Conservation (phyloP, 1,284 basidiomycete species). For the Microbotryomycetes sp. region DNA sequence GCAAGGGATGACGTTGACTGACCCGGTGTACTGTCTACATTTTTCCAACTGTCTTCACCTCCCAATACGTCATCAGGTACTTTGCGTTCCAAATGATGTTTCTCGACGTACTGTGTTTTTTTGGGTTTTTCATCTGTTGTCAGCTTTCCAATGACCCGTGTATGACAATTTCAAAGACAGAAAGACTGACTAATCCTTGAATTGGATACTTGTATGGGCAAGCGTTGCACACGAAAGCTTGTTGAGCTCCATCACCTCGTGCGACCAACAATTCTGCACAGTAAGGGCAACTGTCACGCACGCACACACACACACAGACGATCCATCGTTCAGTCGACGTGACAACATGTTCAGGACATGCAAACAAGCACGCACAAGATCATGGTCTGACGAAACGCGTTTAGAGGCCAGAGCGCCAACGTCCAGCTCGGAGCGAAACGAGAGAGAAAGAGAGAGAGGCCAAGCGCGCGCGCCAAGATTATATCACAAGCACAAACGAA, state of each 20-base stretch:
- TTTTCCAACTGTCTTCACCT: conserved; percentile 88
- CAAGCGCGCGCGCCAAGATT: neutral
- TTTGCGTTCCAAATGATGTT: conserved; percentile 75
- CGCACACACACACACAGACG: too few relatives aligned
- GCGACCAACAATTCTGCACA: conserved; percentile 89
- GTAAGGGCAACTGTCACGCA: conserved; percentile 62
- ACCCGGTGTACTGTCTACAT: conserved; percentile 72
- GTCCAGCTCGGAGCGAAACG: neutral
- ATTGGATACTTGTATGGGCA: conserved; percentile 96
- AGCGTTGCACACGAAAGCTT: conserved; percentile 89
- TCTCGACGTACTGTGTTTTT: conserved; percentile 67
- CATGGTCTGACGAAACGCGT: conserved; percentile 12
- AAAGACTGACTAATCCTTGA: conserved; percentile 55
- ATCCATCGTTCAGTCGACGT: neutral
- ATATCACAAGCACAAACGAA: neutral
- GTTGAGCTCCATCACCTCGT: conserved; percentile 52
- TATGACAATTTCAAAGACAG: conserved; percentile 11
- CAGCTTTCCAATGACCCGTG: neutral
- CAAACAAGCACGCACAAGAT: too few relatives aligned
- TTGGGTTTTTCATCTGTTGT: neutral
- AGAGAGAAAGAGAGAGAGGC: neutral
- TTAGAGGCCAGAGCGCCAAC: conserved; percentile 1
- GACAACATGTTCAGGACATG: neutral
- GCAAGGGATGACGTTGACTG: neutral
- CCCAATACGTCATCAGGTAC: conserved; percentile 89